Conservation (phyloP, 2,329 filamentous ascomycete genomes). For the Raffaelea deltoideospora region DNA sequence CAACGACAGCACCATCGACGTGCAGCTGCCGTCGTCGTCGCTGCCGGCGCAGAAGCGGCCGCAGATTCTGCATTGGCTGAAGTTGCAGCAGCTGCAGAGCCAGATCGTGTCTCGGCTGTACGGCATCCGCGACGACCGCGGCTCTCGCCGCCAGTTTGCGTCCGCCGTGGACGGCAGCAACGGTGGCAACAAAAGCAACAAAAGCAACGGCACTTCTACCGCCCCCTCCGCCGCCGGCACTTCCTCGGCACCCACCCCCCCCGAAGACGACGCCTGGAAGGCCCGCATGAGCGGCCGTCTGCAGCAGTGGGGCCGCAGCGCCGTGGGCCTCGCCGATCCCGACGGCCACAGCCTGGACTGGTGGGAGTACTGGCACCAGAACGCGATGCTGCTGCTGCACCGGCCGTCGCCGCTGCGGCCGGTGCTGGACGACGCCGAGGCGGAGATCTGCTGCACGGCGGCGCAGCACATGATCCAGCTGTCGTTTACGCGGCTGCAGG, state of each 20-base stretch:
- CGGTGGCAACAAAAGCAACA: background rate
- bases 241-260: background rate
- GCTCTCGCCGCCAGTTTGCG: too few species aligned
- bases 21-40: conserved; percentile 5
- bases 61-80: conserved; percentile 11
- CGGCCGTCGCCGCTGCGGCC: conserved; percentile 8
- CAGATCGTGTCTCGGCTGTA: conserved; percentile 7
- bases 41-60: conserved; percentile 2
- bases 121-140: background rate
- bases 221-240: too few species aligned
- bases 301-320: background rate
- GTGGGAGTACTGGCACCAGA: conserved; percentile 11
- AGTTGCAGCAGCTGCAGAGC: conserved; percentile 11
- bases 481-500: conserved; percentile 7
- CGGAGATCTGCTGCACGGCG: conserved; percentile 8
- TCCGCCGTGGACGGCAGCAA: too few species aligned
- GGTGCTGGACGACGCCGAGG: conserved; percentile 3
- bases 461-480: conserved; percentile 11
- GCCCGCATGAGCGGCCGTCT: conserved; percentile 1
- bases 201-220: background rate
- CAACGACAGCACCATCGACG: conserved; percentile 11
- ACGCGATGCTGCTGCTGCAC: conserved; percentile 11
- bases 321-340: conserved; percentile 1
- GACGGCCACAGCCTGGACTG: conserved; percentile 6
- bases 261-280: conserved; percentile 1